Evolutionary conservation across 2,329 filamentous ascomycete species (phyloP), one percentile per base, ranked within the genome.

Genomic region (Fragosphaeria purpurea): DNA sequence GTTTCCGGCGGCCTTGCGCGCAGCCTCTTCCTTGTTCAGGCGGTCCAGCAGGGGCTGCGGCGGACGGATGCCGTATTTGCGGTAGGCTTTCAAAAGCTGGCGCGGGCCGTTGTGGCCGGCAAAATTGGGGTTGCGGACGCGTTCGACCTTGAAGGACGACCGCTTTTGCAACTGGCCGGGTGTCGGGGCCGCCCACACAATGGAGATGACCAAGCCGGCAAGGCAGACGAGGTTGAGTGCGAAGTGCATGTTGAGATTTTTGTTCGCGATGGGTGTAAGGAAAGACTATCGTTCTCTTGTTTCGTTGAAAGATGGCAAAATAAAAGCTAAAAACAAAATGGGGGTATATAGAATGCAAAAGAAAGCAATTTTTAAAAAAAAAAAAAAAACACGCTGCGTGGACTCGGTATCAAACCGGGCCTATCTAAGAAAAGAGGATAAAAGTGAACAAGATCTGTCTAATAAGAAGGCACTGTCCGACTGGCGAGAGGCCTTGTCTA

Each of bases 71-170:
- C 77, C 75, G 64, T 76, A 88, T 64, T 90, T 90, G 58, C 72
- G 67, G 63, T 85, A 83, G 12, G 83, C 79, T 66, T 79, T 85
- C 47, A 76, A 66, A 57, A 90, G 71, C 47, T 83, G 81, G 50
- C 60, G 65, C 0, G 74, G 70, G n/a, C 83, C 82, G 67, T 84
- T 73, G 54, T 63, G 65, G 22, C 73, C 66, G 30, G 71, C 69
- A 61, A 80, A 80, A 50, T 70, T 69, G n/a, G 67, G 67, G 58
- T 80, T 82, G 47, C 70, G 65, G 44, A 77, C 67, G 38, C 82
- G 73, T 47, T 78, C 73, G 37, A 86, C 73, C 62, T 75, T 78
- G 68, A 85, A 86, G 7, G 79, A 79, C 22, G 22, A 22, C 30
- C 75, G 71, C 61, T 77, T 78, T 56, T 71, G 62, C 7, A 76